Percentiles rank a stretch among this genome's conserved stretches.
Evolutionary conservation across 805 yeast genomes (phyloP).

Genomic region (Candida vartiovaarae): DNA sequence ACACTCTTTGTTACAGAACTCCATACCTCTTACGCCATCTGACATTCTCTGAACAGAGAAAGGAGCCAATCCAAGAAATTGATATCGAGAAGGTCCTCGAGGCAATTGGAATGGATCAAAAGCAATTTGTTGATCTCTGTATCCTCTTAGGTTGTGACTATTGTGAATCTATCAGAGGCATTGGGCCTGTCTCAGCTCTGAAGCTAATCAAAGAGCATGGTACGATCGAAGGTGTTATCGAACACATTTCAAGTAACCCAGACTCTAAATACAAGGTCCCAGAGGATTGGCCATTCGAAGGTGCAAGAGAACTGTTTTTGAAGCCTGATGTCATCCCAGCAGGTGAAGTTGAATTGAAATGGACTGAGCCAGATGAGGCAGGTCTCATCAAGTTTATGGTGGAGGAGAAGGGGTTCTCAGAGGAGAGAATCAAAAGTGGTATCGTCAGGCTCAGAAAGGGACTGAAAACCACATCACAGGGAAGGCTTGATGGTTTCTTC

Average conservation of each 20-base stretch:
- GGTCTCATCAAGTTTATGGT: slow-evolving; percentile 81
- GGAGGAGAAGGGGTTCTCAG: slow-evolving; percentile 83
- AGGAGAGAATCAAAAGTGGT: slow-evolving; percentile 85
- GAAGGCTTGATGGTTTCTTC: slow-evolving; percentile 88
- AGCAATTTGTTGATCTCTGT: slow-evolving; percentile 84
- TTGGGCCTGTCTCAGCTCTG: slow-evolving; percentile 92
- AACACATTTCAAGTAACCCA: slow-evolving; percentile 41
- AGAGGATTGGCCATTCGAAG: slow-evolving; percentile 89
- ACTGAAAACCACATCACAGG: slow-evolving; percentile 79
- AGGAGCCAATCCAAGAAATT: slow-evolving; percentile 85
- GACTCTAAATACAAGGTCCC: slow-evolving; percentile 77
- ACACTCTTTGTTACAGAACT: slow-evolving; percentile 87
- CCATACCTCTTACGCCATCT: slow-evolving; percentile 79
- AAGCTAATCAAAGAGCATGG: slow-evolving; percentile 78
- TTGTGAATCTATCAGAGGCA: slow-evolving; percentile 90
- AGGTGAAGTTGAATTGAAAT: slow-evolving; percentile 60
- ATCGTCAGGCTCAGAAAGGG: slow-evolving; percentile 81
- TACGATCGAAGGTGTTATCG: slow-evolving; percentile 71
- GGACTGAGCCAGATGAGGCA: slow-evolving; percentile 84
- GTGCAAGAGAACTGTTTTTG: slow-evolving; percentile 77
- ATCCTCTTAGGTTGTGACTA: slow-evolving; percentile 95
- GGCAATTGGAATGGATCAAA: slow-evolving; percentile 66
- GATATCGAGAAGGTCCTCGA: slow-evolving; percentile 59
- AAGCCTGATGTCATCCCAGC: slow-evolving; percentile 74
- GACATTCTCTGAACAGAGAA: slow-evolving; percentile 90